These are phyloP conservation scores for Ophiognomonia clavigignenti-juglandacearum DNA, from an alignment of 2,329 filamentous ascomycete species.

Conservation along the genomic window DNA sequence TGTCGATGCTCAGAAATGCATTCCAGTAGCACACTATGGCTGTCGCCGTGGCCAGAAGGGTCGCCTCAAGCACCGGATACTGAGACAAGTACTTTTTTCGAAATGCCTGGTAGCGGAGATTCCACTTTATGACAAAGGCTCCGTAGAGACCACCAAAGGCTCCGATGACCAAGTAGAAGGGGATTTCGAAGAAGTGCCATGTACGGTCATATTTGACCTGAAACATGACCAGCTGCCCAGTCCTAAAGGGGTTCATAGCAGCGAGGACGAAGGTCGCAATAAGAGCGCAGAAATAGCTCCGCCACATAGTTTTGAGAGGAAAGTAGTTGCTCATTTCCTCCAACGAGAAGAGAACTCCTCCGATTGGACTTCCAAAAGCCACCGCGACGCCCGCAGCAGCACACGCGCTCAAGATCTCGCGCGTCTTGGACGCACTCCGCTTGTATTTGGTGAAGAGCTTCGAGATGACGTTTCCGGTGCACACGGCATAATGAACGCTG, in stretches of 20 bases:
- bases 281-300: conserved; percentile 95
- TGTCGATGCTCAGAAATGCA: conserved; percentile 90
- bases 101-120: conserved; percentile 84
- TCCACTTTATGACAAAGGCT: conserved; percentile 97
- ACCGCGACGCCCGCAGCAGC: conserved; percentile 94
- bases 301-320: conserved; percentile 94
- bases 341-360: conserved; percentile 90
- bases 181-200: conserved; percentile 95
- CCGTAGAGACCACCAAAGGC: conserved; percentile 93
- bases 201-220: conserved; percentile 91
- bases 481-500: conserved; percentile 98
- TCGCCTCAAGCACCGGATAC: conserved; percentile 83
- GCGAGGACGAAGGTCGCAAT: conserved; percentile 90
- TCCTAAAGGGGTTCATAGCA: conserved; percentile 96
- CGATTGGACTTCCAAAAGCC: conserved; percentile 95
- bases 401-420: conserved; percentile 91
- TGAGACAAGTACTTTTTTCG: conserved; percentile 84
- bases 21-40: conserved; percentile 96
- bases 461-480: conserved; percentile 94
- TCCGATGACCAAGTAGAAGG: conserved; percentile 89
- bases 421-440: conserved; percentile 85
- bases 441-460: conserved; percentile 89
- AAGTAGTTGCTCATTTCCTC: conserved; percentile 98
- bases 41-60: conserved; percentile 74
- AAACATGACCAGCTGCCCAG: conserved; percentile 98